Evolutionary conservation across 371 early-diverging fungal species (phyloP).

Genomic region (Mortierella sp.): DNA sequence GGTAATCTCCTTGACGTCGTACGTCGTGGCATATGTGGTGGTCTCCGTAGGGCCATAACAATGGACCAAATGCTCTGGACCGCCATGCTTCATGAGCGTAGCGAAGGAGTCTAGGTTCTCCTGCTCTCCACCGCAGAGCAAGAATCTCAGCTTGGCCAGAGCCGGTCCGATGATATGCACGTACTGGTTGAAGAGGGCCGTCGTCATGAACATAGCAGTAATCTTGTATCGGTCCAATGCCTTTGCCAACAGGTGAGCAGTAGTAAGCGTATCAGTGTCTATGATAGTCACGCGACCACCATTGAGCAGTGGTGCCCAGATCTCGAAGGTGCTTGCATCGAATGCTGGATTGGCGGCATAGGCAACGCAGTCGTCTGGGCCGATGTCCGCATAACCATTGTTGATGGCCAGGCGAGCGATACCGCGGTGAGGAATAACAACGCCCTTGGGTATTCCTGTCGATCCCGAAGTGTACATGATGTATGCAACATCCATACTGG

Average conservation of each 20-base stretch:
- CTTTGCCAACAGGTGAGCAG: neutral
- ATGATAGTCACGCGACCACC: neutral
- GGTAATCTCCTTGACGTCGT: neutral
- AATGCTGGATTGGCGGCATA: neutral
- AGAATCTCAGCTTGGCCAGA: neutral
- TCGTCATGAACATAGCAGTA: neutral
- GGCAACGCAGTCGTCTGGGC: neutral
- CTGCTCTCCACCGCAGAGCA: neutral
- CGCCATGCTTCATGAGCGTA: neutral
- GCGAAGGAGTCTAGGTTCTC: neutral
- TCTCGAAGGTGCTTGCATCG: neutral
- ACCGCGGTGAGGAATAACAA: constrained; percentile 27
- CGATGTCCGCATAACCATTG: neutral
- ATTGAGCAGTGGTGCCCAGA: constrained; percentile 5
- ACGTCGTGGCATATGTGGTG: constrained; percentile 1
- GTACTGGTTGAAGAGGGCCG: neutral
- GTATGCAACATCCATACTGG: constrained; percentile 10
- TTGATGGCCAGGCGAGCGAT: constrained; percentile 7
- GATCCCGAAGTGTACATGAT: constrained; percentile 63
- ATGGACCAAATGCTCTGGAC: constrained; percentile 6
- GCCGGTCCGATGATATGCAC: neutral
- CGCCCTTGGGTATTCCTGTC: constrained; percentile 64
- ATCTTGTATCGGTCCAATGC: neutral
- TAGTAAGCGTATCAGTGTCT: neutral
- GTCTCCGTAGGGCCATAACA: constrained; percentile 49